A percentile compares a stretch with the other conserved stretches of the same genome.
phyloP scores from a whole-genome alignment of 106 monocot species.

The Allium cepa region DNA sequence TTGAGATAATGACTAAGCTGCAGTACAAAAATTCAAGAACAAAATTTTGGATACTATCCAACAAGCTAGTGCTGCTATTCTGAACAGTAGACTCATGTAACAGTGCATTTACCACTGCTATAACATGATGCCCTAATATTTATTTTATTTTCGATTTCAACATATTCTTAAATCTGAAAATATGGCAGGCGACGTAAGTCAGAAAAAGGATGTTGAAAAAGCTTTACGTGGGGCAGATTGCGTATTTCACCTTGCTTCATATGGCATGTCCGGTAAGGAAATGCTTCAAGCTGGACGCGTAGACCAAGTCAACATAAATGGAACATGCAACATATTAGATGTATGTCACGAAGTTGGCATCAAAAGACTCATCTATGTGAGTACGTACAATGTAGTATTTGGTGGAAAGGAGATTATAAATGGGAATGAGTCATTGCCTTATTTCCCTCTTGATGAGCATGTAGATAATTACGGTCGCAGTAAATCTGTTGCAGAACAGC shows the following conservation, averaged over 20 bases:
- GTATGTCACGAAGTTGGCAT: slow-evolving; percentile 73
- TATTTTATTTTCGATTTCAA: no score
- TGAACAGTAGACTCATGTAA: no score
- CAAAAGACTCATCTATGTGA: slow-evolving; percentile 81
- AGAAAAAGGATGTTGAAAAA: slow-evolving; percentile 61
- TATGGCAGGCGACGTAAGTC: slow-evolving; percentile 64
- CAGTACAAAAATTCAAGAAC: no score
- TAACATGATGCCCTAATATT: no score
- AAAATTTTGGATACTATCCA: no score
- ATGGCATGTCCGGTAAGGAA: slow-evolving; percentile 97
- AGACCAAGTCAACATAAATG: slow-evolving; percentile 79
- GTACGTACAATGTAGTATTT: slow-evolving; percentile 98
- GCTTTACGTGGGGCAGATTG: slow-evolving; percentile 67
- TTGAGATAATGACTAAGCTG: no score
- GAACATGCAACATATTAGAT: slow-evolving; percentile 90
- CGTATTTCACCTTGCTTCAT: slow-evolving; percentile 97
- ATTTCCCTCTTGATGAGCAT: slow-evolving; percentile 87
- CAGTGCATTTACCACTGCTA: no score
- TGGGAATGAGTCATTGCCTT: slow-evolving; percentile 75
- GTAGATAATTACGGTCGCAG: slow-evolving; percentile 91
- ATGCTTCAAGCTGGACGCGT: slow-evolving; percentile 72
- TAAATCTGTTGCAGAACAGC: slow-evolving; percentile 88
- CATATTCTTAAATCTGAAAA: background rate
- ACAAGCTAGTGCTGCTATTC: no score
- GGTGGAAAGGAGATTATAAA: slow-evolving; percentile 90